Percentiles rank a stretch among this genome's conserved stretches.
Evolutionary conservation across 306 rosid genomes (phyloP).

Genomic region (Fagus sylvatica): DNA sequence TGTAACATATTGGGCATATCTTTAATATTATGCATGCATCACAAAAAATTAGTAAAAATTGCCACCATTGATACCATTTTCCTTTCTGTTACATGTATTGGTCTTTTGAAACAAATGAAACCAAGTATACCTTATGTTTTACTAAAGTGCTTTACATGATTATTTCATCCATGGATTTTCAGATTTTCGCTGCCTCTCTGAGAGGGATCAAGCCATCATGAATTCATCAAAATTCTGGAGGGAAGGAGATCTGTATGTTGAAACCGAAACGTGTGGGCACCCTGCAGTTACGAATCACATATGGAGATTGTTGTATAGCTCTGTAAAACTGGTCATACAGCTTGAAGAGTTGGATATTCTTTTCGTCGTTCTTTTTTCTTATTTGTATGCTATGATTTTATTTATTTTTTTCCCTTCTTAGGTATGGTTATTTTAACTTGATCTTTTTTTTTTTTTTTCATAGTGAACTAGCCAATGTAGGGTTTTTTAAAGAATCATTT

Average conservation of each 20-base stretch:
- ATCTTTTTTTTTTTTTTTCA: too few species aligned
- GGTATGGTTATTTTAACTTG: too few species aligned
- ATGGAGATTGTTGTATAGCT: too few species aligned
- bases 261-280: slow-evolving; percentile 2
- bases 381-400: too few species aligned
- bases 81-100: background rate
- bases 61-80: background rate
- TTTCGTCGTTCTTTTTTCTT: too few species aligned
- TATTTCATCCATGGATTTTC: slow-evolving; percentile 11
- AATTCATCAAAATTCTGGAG: slow-evolving; percentile 11
- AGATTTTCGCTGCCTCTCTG: slow-evolving; percentile 54
- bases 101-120: background rate
- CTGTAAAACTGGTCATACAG: too few species aligned
- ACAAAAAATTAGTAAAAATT: background rate
- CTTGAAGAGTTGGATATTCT: too few species aligned
- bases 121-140: background rate
- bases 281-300: too few species aligned
- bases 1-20: background rate
- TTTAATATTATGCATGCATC: background rate
- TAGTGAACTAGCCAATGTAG: too few species aligned
- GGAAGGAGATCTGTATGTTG: slow-evolving; percentile 15
- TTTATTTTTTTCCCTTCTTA: too few species aligned
- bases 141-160: background rate
- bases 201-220: slow-evolving; percentile 42
- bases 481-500: too few species aligned